phyloP scores from a whole-genome alignment of 495 filamentous ascomycete genomes.

The Cryomyces minteri region DNA sequence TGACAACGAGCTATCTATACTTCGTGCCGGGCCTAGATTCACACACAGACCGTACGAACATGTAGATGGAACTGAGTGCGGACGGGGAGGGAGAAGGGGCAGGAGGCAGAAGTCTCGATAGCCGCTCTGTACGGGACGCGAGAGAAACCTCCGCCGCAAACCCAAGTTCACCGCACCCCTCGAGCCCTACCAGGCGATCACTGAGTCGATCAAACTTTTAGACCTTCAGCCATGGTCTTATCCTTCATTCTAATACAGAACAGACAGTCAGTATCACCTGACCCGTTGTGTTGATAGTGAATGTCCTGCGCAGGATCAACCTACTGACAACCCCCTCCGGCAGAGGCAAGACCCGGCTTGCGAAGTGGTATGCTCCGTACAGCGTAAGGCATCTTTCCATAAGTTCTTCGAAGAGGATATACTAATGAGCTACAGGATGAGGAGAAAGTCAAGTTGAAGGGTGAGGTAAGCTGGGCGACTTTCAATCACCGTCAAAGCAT shows the following conservation, averaged over 20 bases:
- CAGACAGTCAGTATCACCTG: constrained; percentile 54
- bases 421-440: constrained; percentile 39
- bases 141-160: too few species aligned
- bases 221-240: constrained; percentile 42
- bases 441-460: constrained; percentile 87
- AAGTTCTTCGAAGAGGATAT: not conserved
- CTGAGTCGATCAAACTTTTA: too few species aligned
- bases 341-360: constrained; percentile 95
- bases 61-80: too few species aligned
- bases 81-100: too few species aligned
- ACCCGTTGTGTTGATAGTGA: not conserved
- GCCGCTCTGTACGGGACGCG: too few species aligned
- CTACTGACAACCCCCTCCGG: not conserved
- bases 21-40: too few species aligned
- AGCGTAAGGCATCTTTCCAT: constrained; percentile 31
- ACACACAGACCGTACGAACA: too few species aligned
- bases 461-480: constrained; percentile 11
- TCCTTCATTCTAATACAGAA: constrained; percentile 97
- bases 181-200: too few species aligned
- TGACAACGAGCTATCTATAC: too few species aligned
- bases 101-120: too few species aligned
- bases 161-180: too few species aligned
- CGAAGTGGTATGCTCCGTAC: constrained; percentile 98
- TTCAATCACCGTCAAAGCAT: too few species aligned
- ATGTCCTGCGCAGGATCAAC: not conserved